Evolutionary conservation across 2,329 filamentous ascomycete species (phyloP).

Genomic region (Talaromyces islandicus): DNA sequence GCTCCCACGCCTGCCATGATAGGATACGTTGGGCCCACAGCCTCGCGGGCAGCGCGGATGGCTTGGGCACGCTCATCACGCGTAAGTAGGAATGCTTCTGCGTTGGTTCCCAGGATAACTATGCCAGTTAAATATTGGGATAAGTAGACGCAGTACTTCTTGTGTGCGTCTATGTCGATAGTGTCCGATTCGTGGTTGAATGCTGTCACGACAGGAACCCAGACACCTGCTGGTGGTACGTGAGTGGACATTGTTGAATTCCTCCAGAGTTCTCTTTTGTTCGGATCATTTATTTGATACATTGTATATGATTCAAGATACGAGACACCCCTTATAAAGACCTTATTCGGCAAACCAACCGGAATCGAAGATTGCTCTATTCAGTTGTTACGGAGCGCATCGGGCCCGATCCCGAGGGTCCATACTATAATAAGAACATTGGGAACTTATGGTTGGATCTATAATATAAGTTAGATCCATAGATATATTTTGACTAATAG

Average conservation of each 20-base stretch:
- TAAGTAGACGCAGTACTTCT: conserved; percentile 40
- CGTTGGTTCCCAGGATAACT: conserved; percentile 43
- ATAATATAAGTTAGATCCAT: too few relatives aligned
- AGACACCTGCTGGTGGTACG: conserved; percentile 25
- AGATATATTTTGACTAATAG: too few relatives aligned
- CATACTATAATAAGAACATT: too few relatives aligned
- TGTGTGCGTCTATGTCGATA: conserved; percentile 35
- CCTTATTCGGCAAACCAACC: neutral
- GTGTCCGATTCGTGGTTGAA: conserved; percentile 37
- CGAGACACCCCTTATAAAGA: neutral
- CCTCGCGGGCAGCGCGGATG: conserved; percentile 42
- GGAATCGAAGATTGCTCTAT: neutral
- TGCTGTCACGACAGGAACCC: conserved; percentile 42
- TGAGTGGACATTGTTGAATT: neutral
- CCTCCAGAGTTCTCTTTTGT: neutral
- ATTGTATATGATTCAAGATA: neutral
- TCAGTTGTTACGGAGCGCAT: neutral
- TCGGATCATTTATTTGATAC: too few relatives aligned
- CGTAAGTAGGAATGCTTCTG: conserved; percentile 45
- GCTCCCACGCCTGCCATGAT: conserved; percentile 66
- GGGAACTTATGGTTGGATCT: too few relatives aligned
- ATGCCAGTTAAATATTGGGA: conserved; percentile 39
- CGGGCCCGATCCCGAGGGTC: neutral
- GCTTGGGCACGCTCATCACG: conserved; percentile 45
- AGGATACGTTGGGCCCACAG: neutral